Conservation (phyloP, 2,329 filamentous ascomycete genomes). For the Incumbomyces lentus region DNA sequence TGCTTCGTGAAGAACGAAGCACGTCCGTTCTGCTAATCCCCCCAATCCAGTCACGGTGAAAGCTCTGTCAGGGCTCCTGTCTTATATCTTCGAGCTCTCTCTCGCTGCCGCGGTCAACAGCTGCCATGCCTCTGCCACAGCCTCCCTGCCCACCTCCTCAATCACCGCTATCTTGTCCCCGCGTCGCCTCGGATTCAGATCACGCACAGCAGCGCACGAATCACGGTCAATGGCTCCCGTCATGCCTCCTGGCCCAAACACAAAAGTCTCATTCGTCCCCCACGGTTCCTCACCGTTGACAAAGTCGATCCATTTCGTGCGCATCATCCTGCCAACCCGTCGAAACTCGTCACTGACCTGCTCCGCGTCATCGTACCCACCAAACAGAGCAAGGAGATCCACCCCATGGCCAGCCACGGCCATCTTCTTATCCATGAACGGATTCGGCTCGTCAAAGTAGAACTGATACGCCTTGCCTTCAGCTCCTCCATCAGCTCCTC, state of each 20-base stretch:
- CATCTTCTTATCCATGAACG: not conserved
- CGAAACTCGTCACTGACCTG: not conserved
- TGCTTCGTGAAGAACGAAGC: too few relatives aligned
- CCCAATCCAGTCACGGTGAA: too few relatives aligned
- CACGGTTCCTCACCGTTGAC: slow-evolving; percentile 5
- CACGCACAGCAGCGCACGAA: slow-evolving; percentile 3
- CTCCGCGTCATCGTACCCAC: not conserved
- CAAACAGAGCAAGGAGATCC: slow-evolving; percentile 2
- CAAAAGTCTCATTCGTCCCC: not conserved
- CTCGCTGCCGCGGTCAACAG: not conserved
- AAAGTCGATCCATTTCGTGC: slow-evolving; percentile 6
- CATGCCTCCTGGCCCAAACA: slow-evolving; percentile 2
- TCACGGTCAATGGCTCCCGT: slow-evolving; percentile 3
- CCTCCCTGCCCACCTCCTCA: not conserved
- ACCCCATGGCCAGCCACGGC: slow-evolving; percentile 1
- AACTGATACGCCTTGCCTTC: slow-evolving; percentile 4
- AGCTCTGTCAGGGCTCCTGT: too few relatives aligned
- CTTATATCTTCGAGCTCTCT: too few relatives aligned
- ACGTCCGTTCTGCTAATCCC: too few relatives aligned
- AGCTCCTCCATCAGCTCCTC: too few relatives aligned
- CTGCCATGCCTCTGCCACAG: not conserved
- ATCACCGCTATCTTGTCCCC: not conserved
- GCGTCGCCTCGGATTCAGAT: slow-evolving; percentile 1
- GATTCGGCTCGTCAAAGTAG: slow-evolving; percentile 4
- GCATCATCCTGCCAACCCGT: not conserved